These are phyloP conservation scores for Cephalotrichum gorgonifer DNA, from an alignment of 2,329 filamentous ascomycete genomes.

Conservation along the genomic window DNA sequence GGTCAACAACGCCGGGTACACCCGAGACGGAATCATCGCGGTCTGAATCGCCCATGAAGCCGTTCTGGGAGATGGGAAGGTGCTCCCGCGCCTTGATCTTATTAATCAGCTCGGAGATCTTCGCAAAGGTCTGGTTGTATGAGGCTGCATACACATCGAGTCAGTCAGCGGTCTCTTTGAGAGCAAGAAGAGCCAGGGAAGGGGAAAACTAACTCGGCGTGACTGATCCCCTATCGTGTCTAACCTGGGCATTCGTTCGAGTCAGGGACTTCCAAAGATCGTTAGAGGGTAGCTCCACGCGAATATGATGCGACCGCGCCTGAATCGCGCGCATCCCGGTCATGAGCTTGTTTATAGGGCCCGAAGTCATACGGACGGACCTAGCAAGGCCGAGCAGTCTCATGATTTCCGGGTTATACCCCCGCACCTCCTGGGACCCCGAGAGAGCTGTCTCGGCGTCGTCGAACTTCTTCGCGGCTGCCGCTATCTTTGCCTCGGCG, in stretches of 20 bases:
- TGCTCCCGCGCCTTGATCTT: slow-evolving; percentile 28
- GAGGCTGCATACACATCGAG: slow-evolving; percentile 10
- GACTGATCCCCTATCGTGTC: slow-evolving; percentile 47
- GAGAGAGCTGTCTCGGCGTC: slow-evolving; percentile 34
- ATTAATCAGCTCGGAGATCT: slow-evolving; percentile 32
- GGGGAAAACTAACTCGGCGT: slow-evolving; percentile 30
- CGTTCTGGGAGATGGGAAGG: slow-evolving; percentile 17
- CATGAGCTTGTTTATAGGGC: slow-evolving; percentile 33
- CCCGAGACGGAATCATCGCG: not conserved
- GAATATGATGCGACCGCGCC: slow-evolving; percentile 24
- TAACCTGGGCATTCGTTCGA: slow-evolving; percentile 43
- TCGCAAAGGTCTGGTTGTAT: slow-evolving; percentile 33
- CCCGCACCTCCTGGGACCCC: slow-evolving; percentile 30
- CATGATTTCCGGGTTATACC: slow-evolving; percentile 36
- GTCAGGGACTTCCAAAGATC: slow-evolving; percentile 41
- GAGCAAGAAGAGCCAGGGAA: not conserved
- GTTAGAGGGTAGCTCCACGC: slow-evolving; percentile 40
- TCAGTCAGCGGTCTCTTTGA: not conserved
- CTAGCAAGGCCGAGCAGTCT: slow-evolving; percentile 45
- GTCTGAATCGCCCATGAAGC: slow-evolving; percentile 8
- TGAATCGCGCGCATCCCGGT: slow-evolving; percentile 37
- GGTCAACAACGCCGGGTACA: not conserved
- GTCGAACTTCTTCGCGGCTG: slow-evolving; percentile 34
- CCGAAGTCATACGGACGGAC: slow-evolving; percentile 40
- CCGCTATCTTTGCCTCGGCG: slow-evolving; percentile 27